A percentile compares a stretch with the other conserved stretches of the same genome.
These are phyloP conservation scores for Komagataella populi DNA, from an alignment of 805 yeast genomes.

Conservation along the genomic window DNA sequence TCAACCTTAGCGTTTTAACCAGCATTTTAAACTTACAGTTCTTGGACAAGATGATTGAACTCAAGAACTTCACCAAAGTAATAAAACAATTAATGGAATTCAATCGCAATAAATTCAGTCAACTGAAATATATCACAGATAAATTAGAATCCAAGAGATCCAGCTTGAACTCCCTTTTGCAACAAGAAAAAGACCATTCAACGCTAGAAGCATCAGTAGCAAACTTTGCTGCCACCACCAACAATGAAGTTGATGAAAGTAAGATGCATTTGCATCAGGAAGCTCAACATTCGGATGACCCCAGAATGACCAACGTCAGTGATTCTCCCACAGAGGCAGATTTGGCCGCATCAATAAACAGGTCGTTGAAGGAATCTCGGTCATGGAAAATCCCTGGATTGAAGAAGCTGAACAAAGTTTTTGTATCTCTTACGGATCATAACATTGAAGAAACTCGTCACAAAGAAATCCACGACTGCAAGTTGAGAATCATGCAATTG, in stretches of 20 bases:
- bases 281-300: background rate
- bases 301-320: conserved; percentile 6
- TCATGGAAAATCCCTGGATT: conserved; percentile 22
- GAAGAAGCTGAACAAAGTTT: conserved; percentile 18
- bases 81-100: conserved; percentile 18
- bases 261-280: background rate
- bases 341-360: conserved; percentile 15
- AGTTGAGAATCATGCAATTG: conserved; percentile 16
- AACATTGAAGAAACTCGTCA: conserved; percentile 21
- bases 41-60: conserved; percentile 19
- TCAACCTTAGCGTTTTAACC: conserved; percentile 28
- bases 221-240: background rate
- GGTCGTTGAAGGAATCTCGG: conserved; percentile 11
- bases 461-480: conserved; percentile 15
- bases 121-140: conserved; percentile 14
- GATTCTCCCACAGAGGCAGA: conserved; percentile 13
- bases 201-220: conserved; percentile 16
- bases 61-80: conserved; percentile 17
- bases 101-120: conserved; percentile 19
- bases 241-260: background rate
- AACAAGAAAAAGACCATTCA: conserved; percentile 16
- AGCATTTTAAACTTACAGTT: conserved; percentile 16
- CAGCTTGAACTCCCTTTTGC: conserved; percentile 13
- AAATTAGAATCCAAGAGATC: conserved; percentile 11
- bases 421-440: conserved; percentile 19